phyloP scores from a whole-genome alignment of 2,329 filamentous ascomycete genomes.

The Chaetomium strumarium region DNA sequence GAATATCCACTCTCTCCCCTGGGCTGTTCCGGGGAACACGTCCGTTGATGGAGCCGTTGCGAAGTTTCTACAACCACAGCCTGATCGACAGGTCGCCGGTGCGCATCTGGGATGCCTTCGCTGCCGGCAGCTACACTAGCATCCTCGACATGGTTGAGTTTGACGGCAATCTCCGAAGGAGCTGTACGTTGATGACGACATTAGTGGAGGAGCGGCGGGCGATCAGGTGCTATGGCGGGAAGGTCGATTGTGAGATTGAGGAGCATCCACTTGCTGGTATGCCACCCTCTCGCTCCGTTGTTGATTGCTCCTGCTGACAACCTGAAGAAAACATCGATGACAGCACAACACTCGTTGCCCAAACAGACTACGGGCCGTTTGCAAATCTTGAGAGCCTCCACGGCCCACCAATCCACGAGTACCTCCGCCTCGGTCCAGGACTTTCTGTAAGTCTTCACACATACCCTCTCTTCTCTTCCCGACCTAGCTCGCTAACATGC shows the following conservation, averaged over 20 bases:
- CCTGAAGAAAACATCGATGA: conserved; percentile 37
- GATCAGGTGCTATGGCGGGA: conserved; percentile 37
- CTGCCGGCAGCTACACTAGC: conserved; percentile 45
- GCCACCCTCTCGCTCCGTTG: conserved; percentile 24
- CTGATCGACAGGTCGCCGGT: conserved; percentile 34
- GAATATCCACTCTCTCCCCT: conserved; percentile 47
- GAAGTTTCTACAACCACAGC: conserved; percentile 41
- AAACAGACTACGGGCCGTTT: conserved; percentile 48
- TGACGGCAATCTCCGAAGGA: conserved; percentile 39
- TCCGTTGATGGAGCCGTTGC: conserved; percentile 38
- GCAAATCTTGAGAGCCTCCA: conserved; percentile 40
- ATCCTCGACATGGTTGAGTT: conserved; percentile 43
- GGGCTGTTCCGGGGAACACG: conserved; percentile 34
- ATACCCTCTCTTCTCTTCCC: not conserved
- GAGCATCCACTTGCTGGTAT: conserved; percentile 43
- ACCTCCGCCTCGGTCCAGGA: conserved; percentile 45
- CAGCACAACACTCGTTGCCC: conserved; percentile 35
- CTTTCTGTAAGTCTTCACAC: conserved; percentile 40
- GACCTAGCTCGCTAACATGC: not conserved
- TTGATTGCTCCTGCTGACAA: not conserved
- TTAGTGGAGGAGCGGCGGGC: conserved; percentile 47
- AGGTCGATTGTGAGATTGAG: conserved; percentile 35
- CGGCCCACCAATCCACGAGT: conserved; percentile 36
- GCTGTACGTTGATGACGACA: conserved; percentile 48
- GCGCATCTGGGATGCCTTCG: conserved; percentile 44